Conservation (phyloP, 2,329 filamentous ascomycete species). For the Lasiodiplodia hormozganensis region DNA sequence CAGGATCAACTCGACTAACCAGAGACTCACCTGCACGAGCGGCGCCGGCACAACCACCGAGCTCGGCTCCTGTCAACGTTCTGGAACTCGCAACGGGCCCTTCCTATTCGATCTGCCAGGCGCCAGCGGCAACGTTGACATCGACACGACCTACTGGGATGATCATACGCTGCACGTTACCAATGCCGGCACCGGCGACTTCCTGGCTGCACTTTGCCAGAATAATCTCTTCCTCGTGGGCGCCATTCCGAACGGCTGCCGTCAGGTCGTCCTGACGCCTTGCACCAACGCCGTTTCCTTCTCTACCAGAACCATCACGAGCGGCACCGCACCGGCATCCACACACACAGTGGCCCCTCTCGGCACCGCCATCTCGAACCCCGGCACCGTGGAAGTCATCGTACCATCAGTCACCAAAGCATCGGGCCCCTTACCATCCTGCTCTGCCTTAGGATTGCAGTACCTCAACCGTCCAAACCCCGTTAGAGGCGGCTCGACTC, state of each 20-base stretch:
- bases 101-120: not conserved
- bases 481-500: not conserved
- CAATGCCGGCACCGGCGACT: not conserved
- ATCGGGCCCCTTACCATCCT: not conserved
- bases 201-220: not conserved
- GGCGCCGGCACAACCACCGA: not conserved
- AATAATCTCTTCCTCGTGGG: not conserved
- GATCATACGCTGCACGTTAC: not conserved
- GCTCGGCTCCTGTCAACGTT: conserved; percentile 1
- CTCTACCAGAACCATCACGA: not conserved
- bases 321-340: not conserved
- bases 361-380: not conserved
- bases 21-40: not conserved
- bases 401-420: not conserved
- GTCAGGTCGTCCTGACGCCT: not conserved
- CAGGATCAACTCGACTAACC: not conserved
- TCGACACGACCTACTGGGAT: not conserved
- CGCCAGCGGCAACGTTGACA: not conserved
- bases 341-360: not conserved
- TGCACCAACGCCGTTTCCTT: not conserved
- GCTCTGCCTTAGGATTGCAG: not conserved
- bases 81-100: not conserved
- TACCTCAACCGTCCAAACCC: not conserved
- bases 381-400: not conserved
- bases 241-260: not conserved